phyloP scores from a whole-genome alignment of 148 eudicot genomes.

The Amaranthus cruentus region DNA sequence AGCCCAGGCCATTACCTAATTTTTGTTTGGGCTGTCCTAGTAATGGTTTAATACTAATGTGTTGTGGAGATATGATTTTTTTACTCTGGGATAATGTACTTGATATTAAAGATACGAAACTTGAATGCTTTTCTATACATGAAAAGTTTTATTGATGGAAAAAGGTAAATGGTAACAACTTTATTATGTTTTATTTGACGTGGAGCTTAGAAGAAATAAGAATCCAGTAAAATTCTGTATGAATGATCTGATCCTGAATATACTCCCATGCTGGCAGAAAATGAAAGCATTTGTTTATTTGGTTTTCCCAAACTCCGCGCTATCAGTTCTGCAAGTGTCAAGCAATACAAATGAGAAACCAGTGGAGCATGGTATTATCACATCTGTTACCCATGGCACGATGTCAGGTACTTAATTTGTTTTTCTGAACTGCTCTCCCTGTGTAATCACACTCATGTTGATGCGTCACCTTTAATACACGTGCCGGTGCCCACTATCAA shows the following conservation, averaged over 20 bases:
- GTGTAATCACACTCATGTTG: not conserved
- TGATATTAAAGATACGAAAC: not conserved
- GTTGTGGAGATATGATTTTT: not conserved
- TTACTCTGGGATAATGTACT: not conserved
- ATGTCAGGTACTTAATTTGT: conserved; percentile 55
- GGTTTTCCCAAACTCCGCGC: conserved; percentile 60
- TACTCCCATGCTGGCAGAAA: conserved; percentile 43
- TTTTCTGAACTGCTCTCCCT: not conserved
- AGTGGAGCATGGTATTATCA: conserved; percentile 58
- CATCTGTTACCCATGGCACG: conserved; percentile 77
- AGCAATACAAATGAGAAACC: conserved; percentile 39
- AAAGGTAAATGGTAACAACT: not conserved
- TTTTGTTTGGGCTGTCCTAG: not conserved
- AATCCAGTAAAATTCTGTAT: not conserved
- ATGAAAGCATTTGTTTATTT: conserved; percentile 77
- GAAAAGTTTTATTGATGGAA: not conserved
- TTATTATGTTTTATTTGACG: not conserved
- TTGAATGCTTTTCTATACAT: not conserved
- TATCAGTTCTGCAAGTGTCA: conserved; percentile 52
- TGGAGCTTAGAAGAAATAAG: not conserved
- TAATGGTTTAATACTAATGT: not conserved
- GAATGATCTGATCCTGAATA: conserved; percentile 3
- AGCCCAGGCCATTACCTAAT: no score
- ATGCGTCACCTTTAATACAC: not conserved
- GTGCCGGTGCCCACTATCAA: no score